Conservation (phyloP, 148 eudicot species). For the Heliamphora exappendiculata region DNA sequence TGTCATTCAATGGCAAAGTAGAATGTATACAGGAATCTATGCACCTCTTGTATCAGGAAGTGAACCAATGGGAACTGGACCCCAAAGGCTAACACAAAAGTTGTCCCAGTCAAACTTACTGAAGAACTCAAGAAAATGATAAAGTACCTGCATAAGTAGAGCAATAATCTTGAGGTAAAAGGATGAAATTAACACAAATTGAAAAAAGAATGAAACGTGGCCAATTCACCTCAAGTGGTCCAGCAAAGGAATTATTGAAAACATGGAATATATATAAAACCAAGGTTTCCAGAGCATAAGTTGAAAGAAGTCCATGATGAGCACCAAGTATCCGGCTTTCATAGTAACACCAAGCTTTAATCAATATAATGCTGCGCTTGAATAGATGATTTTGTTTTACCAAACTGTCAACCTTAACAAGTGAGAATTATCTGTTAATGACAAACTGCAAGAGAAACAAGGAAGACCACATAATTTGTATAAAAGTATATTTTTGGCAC, state of each 20-base stretch:
- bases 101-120: conserved; percentile 91
- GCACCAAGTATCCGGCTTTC: conserved; percentile 98
- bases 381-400: conserved; percentile 79
- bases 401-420: conserved; percentile 62
- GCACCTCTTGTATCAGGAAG: conserved; percentile 77
- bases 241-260: conserved; percentile 76
- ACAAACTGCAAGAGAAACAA: background rate
- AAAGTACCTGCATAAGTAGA: conserved; percentile 58
- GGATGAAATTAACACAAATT: conserved; percentile 13
- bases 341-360: conserved; percentile 96
- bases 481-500: background rate
- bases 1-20: background rate
- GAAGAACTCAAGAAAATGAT: conserved; percentile 86
- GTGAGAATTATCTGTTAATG: background rate
- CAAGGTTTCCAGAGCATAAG: conserved; percentile 91
- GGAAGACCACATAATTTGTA: background rate
- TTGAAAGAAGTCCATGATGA: conserved; percentile 95
- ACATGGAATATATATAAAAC: conserved; percentile 95
- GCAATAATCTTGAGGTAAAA: background rate
- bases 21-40: background rate
- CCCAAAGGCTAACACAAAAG: conserved; percentile 89
- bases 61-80: conserved; percentile 75
- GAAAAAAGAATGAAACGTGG: background rate
- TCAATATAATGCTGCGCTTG: conserved; percentile 90
- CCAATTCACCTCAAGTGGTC: conserved; percentile 75